Conservation (phyloP, 2,329 filamentous ascomycete genomes). For the Lasiodiplodia theobromae region DNA sequence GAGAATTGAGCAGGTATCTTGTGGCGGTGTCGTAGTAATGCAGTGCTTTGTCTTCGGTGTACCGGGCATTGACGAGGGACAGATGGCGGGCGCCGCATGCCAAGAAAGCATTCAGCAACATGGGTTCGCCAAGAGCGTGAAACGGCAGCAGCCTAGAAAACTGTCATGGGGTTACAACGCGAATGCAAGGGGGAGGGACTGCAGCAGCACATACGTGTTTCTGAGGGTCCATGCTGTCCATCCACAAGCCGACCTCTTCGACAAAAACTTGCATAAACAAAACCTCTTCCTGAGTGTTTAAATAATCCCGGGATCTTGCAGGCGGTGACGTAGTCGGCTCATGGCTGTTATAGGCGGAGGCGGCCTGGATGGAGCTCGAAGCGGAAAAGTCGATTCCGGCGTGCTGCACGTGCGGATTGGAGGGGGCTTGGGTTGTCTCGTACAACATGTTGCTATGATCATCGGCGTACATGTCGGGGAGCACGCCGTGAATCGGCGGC, state of each 20-base stretch:
- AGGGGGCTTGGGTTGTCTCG: constrained; percentile 43
- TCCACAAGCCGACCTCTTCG: constrained; percentile 89
- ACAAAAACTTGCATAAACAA: constrained; percentile 93
- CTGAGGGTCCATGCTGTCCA: constrained; percentile 86
- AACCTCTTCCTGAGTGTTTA: constrained; percentile 79
- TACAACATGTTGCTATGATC: constrained; percentile 50
- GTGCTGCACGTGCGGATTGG: constrained; percentile 42
- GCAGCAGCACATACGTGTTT: constrained; percentile 67
- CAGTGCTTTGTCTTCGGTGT: constrained; percentile 77
- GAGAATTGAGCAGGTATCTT: constrained; percentile 73
- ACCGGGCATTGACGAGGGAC: constrained; percentile 72
- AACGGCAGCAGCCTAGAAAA: constrained; percentile 87
- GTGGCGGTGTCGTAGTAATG: constrained; percentile 89
- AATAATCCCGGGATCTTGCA: constrained; percentile 62
- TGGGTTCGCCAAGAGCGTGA: constrained; percentile 79
- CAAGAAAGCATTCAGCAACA: constrained; percentile 87
- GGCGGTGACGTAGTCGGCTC: constrained; percentile 50
- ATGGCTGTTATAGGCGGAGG: constrained; percentile 43
- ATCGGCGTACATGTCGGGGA: constrained; percentile 56
- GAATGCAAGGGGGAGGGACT: constrained; percentile 32
- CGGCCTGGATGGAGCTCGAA: constrained; percentile 37
- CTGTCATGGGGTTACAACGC: constrained; percentile 42
- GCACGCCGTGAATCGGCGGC: constrained; percentile 59
- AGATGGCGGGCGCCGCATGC: constrained; percentile 88
- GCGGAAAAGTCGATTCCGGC: constrained; percentile 40